Conservation (phyloP, 2,329 filamentous ascomycete genomes). For the Fusarium globosum region DNA sequence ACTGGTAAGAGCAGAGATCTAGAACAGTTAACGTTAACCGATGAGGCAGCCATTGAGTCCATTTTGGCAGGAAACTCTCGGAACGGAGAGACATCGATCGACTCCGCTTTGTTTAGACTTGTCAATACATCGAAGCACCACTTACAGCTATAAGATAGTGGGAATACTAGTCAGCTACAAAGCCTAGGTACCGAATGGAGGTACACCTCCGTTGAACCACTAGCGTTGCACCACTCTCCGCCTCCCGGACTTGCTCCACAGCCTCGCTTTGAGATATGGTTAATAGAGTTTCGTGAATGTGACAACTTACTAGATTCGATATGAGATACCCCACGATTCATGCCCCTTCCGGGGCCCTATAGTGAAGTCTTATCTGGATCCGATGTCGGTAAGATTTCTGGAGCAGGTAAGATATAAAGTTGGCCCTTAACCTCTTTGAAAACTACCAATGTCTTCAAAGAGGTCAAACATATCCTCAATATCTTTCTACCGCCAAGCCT, state of each 20-base stretch:
- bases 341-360: background rate
- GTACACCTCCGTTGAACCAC: background rate
- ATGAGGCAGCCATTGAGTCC: background rate
- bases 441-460: background rate
- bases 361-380: background rate
- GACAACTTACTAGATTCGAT: background rate
- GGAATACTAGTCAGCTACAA: background rate
- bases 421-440: background rate
- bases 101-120: background rate
- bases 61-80: too few species aligned
- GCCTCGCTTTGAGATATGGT: too few species aligned
- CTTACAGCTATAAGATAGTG: background rate
- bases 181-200: background rate
- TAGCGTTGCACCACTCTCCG: background rate
- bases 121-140: too few species aligned
- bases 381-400: background rate
- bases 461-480: background rate
- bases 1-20: background rate
- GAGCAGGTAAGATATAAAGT: background rate
- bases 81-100: background rate
- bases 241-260: background rate
- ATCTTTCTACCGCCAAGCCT: background rate
- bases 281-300: background rate
- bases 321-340: background rate
- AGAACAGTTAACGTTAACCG: too few species aligned